Evolutionary conservation across 1,284 basidiomycete genomes (phyloP).

Genomic region (Apiotrichum mycotoxinovorans): DNA sequence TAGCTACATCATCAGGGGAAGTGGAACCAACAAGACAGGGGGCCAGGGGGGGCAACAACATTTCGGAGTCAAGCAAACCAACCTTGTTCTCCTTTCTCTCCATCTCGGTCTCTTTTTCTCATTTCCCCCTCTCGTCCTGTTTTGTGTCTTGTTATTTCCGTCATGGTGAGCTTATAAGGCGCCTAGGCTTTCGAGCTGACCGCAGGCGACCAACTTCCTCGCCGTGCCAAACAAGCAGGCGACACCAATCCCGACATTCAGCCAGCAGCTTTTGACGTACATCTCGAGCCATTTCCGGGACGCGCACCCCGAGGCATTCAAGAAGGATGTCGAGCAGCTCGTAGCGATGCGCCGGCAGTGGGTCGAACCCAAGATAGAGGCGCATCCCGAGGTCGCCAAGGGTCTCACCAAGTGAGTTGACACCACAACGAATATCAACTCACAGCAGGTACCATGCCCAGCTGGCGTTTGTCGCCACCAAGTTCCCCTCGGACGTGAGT

Average conservation of each 20-base stretch:
- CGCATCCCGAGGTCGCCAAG: conserved; percentile 46
- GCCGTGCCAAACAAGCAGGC: conserved; percentile 73
- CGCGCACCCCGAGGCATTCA: conserved; percentile 86
- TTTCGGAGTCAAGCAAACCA: too few relatives aligned
- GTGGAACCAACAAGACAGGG: too few relatives aligned
- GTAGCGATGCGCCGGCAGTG: conserved; percentile 64
- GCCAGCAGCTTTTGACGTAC: conserved; percentile 62
- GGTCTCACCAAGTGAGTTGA: conserved; percentile 50
- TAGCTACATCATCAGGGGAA: too few relatives aligned
- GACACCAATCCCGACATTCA: conserved; percentile 57
- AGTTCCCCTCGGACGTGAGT: conserved; percentile 65
- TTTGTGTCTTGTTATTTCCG: too few relatives aligned
- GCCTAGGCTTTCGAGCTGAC: neutral
- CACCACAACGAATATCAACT: conserved; percentile 38
- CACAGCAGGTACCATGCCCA: conserved; percentile 78
- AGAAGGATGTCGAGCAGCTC: conserved; percentile 70
- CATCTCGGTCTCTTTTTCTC: too few relatives aligned
- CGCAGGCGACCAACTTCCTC: conserved; percentile 60
- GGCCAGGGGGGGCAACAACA: too few relatives aligned
- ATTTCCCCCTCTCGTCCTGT: too few relatives aligned
- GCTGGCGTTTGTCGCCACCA: conserved; percentile 69
- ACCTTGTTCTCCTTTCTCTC: too few relatives aligned
- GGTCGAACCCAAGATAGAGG: conserved; percentile 59
- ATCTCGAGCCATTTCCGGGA: conserved; percentile 65
- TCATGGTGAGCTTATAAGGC: neutral